Evolutionary conservation across 768 basidiomycete species (phyloP).

Genomic region (Udeniomyces megalosporus): DNA sequence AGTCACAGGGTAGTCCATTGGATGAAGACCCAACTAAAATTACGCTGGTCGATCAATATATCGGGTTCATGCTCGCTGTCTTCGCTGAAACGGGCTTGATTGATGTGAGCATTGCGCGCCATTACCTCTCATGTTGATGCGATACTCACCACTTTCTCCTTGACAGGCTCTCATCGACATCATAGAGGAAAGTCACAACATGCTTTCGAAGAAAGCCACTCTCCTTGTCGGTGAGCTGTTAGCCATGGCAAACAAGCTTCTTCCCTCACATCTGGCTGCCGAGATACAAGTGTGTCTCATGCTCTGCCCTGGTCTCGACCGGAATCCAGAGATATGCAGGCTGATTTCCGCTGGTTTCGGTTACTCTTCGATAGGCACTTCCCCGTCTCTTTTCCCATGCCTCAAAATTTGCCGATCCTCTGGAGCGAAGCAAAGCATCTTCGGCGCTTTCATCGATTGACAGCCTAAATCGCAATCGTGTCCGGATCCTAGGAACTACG

Average conservation of each 20-base stretch:
- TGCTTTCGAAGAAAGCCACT: constrained; percentile 65
- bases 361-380: constrained; percentile 42
- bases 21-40: constrained; percentile 38
- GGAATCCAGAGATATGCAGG: neutral
- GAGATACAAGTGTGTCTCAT: constrained; percentile 50
- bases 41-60: constrained; percentile 82
- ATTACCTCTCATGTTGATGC: too few species aligned
- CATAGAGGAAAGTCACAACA: constrained; percentile 52
- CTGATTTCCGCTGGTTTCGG: constrained; percentile 1
- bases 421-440: constrained; percentile 65
- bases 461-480: constrained; percentile 77
- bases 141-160: neutral
- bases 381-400: constrained; percentile 74
- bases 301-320: neutral
- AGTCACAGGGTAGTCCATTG: constrained; percentile 15
- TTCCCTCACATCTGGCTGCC: constrained; percentile 68
- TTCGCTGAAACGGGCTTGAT: constrained; percentile 74
- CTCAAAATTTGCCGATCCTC: constrained; percentile 52
- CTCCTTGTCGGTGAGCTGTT: constrained; percentile 80
- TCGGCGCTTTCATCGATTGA: constrained; percentile 75
- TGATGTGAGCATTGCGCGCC: constrained; percentile 58
- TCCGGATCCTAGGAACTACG: constrained; percentile 45
- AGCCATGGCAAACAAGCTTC: constrained; percentile 67
- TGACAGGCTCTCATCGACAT: constrained; percentile 63
- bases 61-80: constrained; percentile 65